Evolutionary conservation across 768 basidiomycete species (phyloP).

Genomic region (Phanerodontia chrysosporium): DNA sequence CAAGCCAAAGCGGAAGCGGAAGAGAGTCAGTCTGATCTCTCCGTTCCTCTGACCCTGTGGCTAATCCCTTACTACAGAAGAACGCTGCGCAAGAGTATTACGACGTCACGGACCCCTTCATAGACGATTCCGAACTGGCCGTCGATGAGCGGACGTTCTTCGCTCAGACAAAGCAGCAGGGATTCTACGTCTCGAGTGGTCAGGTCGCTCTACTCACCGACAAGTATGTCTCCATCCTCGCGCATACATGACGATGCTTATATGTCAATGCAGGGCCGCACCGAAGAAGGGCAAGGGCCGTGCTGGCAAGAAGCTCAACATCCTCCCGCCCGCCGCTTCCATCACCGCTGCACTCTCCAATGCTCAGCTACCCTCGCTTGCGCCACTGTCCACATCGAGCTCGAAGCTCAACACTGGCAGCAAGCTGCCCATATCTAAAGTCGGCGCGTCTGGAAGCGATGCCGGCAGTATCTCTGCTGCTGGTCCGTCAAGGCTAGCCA

Average conservation of each 20-base stretch:
- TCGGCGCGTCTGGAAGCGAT: slow-evolving; percentile 1
- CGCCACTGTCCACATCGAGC: slow-evolving; percentile 10
- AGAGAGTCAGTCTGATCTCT: slow-evolving; percentile 19
- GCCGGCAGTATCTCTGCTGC: slow-evolving; percentile 10
- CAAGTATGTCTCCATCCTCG: slow-evolving; percentile 39
- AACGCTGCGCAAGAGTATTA: slow-evolving; percentile 76
- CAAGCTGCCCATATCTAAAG: background rate
- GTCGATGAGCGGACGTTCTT: slow-evolving; percentile 89
- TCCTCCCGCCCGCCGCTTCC: slow-evolving; percentile 27
- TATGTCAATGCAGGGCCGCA: slow-evolving; percentile 35
- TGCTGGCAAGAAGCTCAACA: slow-evolving; percentile 31
- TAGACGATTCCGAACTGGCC: slow-evolving; percentile 93
- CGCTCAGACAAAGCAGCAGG: slow-evolving; percentile 87
- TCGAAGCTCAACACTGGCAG: background rate
- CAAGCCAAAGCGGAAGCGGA: slow-evolving; percentile 33
- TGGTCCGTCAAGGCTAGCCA: slow-evolving; percentile 16
- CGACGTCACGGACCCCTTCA: slow-evolving; percentile 89
- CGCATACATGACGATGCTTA: background rate
- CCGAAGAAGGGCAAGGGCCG: slow-evolving; percentile 71
- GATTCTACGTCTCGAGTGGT: slow-evolving; percentile 88
- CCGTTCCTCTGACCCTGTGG: slow-evolving; percentile 10
- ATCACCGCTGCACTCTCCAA: slow-evolving; percentile 24
- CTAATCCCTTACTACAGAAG: slow-evolving; percentile 27
- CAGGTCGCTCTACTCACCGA: slow-evolving; percentile 85
- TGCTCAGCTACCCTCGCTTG: slow-evolving; percentile 15